A percentile compares a stretch with the other conserved stretches of the same genome.
These are phyloP conservation scores for Apiospora arundinis DNA, from an alignment of 2,329 filamentous ascomycete genomes.

Conservation along the genomic window DNA sequence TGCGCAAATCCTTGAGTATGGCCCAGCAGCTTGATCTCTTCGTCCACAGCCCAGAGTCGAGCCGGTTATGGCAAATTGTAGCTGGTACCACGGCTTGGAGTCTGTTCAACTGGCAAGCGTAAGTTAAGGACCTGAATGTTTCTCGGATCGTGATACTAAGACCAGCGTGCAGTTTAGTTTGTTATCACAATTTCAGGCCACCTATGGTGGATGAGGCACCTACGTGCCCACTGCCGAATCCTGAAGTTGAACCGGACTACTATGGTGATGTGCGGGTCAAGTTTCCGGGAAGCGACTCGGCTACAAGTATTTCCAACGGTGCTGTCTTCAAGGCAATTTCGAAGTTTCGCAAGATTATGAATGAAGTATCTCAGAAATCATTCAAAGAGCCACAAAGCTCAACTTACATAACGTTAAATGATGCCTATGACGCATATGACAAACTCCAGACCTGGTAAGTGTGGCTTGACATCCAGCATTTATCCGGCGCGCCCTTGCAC, in stretches of 20 bases:
- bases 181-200: conserved; percentile 33
- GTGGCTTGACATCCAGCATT: neutral
- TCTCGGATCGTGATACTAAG: conserved; percentile 24
- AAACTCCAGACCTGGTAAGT: conserved; percentile 39
- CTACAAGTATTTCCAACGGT: conserved; percentile 35
- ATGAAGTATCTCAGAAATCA: conserved; percentile 35
- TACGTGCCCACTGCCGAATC: conserved; percentile 38
- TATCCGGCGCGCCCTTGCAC: neutral
- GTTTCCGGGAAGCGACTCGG: conserved; percentile 39
- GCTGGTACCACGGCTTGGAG: conserved; percentile 43
- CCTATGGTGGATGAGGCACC: conserved; percentile 41
- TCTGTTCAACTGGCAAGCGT: conserved; percentile 44
- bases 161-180: conserved; percentile 25
- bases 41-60: conserved; percentile 25
- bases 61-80: conserved; percentile 28
- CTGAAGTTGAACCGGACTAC: conserved; percentile 32
- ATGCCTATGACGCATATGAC: conserved; percentile 31
- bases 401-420: conserved; percentile 28
- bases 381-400: conserved; percentile 23
- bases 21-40: conserved; percentile 35
- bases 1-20: conserved; percentile 31
- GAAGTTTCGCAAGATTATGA: conserved; percentile 43
- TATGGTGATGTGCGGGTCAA: conserved; percentile 46
- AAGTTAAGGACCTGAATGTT: conserved; percentile 22
- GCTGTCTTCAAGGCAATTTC: conserved; percentile 38